Evolutionary conservation across 805 yeast species (phyloP).

Genomic region (Saturnispora halmiae): DNA sequence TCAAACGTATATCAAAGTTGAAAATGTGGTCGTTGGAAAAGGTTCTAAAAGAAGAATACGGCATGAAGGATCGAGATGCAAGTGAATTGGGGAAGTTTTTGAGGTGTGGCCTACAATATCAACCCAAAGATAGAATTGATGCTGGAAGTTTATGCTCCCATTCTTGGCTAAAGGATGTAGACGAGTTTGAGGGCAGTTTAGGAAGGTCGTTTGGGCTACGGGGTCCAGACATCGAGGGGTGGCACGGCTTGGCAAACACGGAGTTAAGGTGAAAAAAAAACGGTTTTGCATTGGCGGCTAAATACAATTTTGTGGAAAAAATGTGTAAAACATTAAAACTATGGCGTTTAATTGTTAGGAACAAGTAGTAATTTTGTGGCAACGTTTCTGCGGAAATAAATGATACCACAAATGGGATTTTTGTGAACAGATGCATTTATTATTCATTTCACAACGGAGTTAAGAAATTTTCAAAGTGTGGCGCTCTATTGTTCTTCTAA

Average conservation of each 20-base stretch:
- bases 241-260: constrained; percentile 2
- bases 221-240: constrained; percentile 29
- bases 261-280: neutral
- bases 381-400: no score
- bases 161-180: constrained; percentile 37
- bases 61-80: constrained; percentile 33
- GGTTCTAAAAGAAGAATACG: constrained; percentile 42
- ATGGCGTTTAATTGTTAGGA: no score
- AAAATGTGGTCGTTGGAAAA: constrained; percentile 44
- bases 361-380: no score
- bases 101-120: constrained; percentile 39
- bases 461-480: neutral
- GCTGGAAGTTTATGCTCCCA: constrained; percentile 46
- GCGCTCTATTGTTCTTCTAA: neutral
- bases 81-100: constrained; percentile 39
- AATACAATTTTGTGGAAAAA: neutral
- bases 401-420: no score
- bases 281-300: neutral
- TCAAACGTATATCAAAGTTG: constrained; percentile 38
- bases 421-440: no score
- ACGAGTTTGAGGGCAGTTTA: constrained; percentile 17
- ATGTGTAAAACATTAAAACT: neutral
- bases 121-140: constrained; percentile 44
- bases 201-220: constrained; percentile 23
- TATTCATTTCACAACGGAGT: neutral